These are phyloP conservation scores for Aspergillus pseudoterreus DNA, from an alignment of 2,329 filamentous ascomycete species.

Conservation along the genomic window DNA sequence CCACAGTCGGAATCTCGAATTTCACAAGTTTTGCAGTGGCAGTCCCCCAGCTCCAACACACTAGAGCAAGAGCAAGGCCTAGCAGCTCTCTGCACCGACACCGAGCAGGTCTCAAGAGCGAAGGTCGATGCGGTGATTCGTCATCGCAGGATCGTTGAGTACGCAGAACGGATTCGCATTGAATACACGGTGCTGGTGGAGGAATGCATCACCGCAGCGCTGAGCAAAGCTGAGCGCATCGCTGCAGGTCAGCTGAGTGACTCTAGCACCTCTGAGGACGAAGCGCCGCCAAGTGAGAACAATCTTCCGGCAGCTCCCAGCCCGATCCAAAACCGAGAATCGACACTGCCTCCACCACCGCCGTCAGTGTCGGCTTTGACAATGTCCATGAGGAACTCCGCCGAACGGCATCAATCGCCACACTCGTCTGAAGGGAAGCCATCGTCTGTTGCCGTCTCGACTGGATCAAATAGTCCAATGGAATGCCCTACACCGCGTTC, in stretches of 20 bases:
- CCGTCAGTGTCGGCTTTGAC: constrained; percentile 49
- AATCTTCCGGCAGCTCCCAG: constrained; percentile 7
- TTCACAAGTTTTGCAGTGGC: constrained; percentile 92
- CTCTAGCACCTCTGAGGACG: constrained; percentile 62
- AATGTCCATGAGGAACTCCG: constrained; percentile 53
- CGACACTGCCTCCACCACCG: constrained; percentile 13
- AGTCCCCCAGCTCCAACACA: constrained; percentile 86
- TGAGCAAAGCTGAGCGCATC: constrained; percentile 84
- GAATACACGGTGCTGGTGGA: constrained; percentile 92
- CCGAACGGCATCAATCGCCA: constrained; percentile 46
- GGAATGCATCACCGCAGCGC: constrained; percentile 88
- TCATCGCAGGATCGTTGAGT: constrained; percentile 89
- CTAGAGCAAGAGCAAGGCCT: constrained; percentile 91
- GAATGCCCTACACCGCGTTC: constrained; percentile 91
- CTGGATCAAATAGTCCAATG: constrained; percentile 81
- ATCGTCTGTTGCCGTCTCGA: constrained; percentile 68
- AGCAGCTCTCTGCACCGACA: constrained; percentile 82
- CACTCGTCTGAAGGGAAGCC: constrained; percentile 46
- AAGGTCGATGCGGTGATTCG: constrained; percentile 93
- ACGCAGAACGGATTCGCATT: constrained; percentile 88
- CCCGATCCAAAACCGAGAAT: constrained; percentile 7
- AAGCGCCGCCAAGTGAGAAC: constrained; percentile 43
- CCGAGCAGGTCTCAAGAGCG: constrained; percentile 73
- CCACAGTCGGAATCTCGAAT: constrained; percentile 94
- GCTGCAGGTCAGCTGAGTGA: constrained; percentile 81